Evolutionary conservation across 495 filamentous ascomycete genomes (phyloP).

Genomic region (Platismatia glauca): DNA sequence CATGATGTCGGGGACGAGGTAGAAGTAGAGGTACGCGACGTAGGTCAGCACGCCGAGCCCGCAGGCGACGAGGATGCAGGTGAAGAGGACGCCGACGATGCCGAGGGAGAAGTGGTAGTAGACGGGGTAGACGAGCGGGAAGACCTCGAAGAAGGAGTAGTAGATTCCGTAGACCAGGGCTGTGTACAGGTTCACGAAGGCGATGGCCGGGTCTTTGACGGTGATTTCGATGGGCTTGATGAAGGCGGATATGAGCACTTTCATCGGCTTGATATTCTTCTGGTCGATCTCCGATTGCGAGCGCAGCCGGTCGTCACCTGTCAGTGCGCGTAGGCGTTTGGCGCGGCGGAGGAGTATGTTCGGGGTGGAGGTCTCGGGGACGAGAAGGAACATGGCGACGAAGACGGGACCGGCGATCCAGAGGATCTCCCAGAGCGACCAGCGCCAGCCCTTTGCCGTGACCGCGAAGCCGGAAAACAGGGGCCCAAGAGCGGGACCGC

Average conservation of each 20-base stretch:
- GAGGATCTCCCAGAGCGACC: conserved; percentile 45
- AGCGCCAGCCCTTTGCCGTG: conserved; percentile 46
- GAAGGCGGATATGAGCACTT: conserved; percentile 48
- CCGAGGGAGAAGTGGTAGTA: conserved; percentile 56
- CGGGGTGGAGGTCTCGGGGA: conserved; percentile 48
- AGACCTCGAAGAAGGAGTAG: conserved; percentile 61
- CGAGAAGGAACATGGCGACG: conserved; percentile 41
- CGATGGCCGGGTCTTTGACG: conserved; percentile 48
- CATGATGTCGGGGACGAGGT: conserved; percentile 42
- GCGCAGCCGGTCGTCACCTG: conserved; percentile 33
- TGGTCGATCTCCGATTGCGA: conserved; percentile 46
- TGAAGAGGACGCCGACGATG: conserved; percentile 55
- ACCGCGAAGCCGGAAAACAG: conserved; percentile 58
- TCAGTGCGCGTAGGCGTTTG: conserved; percentile 41
- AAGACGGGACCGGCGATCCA: conserved; percentile 40
- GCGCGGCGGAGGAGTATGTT: conserved; percentile 54
- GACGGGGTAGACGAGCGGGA: conserved; percentile 60
- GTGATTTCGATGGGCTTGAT: conserved; percentile 54
- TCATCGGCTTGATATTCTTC: conserved; percentile 36
- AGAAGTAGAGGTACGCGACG: conserved; percentile 41
- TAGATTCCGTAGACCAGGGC: conserved; percentile 54
- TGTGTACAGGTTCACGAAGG: conserved; percentile 52
- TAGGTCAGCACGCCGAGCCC: conserved; percentile 45
- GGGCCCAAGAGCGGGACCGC: conserved; percentile 49
- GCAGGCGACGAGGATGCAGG: conserved; percentile 50